Evolutionary conservation across 345 rosid genomes (phyloP).

Genomic region (Hibiscus mutabilis): DNA sequence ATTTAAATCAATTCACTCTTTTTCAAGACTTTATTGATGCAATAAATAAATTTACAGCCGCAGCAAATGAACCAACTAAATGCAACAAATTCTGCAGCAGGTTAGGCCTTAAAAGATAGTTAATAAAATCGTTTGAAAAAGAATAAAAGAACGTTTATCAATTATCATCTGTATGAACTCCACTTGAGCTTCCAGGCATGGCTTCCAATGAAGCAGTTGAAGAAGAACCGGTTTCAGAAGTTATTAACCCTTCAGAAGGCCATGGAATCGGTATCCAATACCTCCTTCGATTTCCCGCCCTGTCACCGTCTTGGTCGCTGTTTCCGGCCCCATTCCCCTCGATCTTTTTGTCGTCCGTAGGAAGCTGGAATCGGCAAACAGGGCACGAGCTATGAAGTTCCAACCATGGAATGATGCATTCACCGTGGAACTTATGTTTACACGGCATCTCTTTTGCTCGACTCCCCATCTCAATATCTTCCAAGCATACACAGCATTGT

Average conservation of each 20-base stretch:
- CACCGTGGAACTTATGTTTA: conserved; percentile 50
- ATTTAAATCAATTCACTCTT: not conserved
- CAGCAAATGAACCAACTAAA: not conserved
- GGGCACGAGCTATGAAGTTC: conserved; percentile 63
- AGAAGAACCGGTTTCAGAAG: not conserved
- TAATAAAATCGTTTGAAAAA: not conserved
- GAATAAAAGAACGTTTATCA: not conserved
- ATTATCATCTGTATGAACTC: conserved; percentile 17
- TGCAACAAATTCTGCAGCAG: no score
- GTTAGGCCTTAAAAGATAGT: not conserved
- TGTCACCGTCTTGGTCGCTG: not conserved
- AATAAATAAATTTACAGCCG: not conserved
- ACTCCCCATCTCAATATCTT: conserved; percentile 48
- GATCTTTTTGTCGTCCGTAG: conserved; percentile 24
- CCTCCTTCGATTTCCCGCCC: conserved; percentile 14
- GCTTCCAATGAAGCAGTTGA: conserved; percentile 9
- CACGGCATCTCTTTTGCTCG: conserved; percentile 62
- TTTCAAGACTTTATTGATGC: not conserved
- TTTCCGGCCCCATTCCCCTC: conserved; percentile 15
- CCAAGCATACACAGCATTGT: conserved; percentile 47
- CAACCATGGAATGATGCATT: conserved; percentile 52
- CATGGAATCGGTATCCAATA: conserved; percentile 24
- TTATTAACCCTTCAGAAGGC: conserved; percentile 26
- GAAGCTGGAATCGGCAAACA: conserved; percentile 42
- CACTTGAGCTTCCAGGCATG: conserved; percentile 13